A percentile compares a stretch with the other conserved stretches of the same genome.
These are phyloP conservation scores for Raddia distichophylla DNA, from an alignment of 176 grass and related monocot genomes.

Conservation along the genomic window DNA sequence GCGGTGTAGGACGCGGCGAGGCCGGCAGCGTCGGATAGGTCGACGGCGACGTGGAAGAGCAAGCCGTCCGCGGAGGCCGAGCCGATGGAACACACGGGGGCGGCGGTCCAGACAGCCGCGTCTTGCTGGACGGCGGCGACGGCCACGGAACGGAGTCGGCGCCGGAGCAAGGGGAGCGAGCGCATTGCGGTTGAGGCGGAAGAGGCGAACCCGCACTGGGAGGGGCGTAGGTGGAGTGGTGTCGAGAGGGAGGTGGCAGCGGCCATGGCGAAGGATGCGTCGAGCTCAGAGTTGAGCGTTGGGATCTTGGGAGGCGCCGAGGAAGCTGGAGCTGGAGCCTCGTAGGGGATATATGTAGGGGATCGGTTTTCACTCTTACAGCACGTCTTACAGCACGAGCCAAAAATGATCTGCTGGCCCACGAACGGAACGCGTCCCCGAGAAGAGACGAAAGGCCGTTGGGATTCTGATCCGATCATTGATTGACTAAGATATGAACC, in stretches of 20 bases:
- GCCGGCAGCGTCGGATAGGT: constrained; percentile 64
- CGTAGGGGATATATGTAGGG: too few relatives aligned
- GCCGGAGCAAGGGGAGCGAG: constrained; percentile 51
- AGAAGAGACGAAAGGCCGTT: too few relatives aligned
- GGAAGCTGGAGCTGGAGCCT: not conserved
- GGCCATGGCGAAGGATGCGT: constrained; percentile 26
- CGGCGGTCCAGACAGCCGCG: constrained; percentile 55
- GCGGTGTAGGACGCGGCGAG: constrained; percentile 43
- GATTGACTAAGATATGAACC: too few relatives aligned
- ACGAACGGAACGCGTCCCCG: too few relatives aligned
- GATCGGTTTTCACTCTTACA: too few relatives aligned
- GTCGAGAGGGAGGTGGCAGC: constrained; percentile 33
- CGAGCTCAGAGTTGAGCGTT: not conserved
- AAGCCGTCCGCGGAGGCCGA: constrained; percentile 62
- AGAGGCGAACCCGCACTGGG: not conserved
- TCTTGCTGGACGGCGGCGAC: constrained; percentile 54
- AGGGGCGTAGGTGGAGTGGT: constrained; percentile 18
- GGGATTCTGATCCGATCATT: too few relatives aligned
- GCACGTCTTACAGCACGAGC: too few relatives aligned
- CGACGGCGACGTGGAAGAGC: constrained; percentile 62
- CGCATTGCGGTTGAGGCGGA: constrained; percentile 37
- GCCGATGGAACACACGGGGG: constrained; percentile 50
- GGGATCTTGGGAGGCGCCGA: not conserved
- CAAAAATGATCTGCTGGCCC: too few relatives aligned
- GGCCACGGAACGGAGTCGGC: constrained; percentile 50